Base-by-base conservation (phyloP, 768 basidiomycete genomes). In the Pulveroboletus sp. region DNA sequence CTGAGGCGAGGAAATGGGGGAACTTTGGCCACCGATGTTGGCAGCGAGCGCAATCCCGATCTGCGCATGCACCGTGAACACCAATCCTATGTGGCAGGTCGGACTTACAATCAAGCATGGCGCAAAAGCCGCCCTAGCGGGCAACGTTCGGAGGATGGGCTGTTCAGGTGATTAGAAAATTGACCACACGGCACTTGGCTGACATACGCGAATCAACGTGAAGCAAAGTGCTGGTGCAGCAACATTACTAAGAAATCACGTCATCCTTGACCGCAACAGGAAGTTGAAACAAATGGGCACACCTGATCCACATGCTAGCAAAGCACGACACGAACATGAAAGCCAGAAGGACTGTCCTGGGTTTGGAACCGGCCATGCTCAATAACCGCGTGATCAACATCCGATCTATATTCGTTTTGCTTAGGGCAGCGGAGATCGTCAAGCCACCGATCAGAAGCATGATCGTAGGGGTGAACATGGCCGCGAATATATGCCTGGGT, bases 231-330 rank as follows among this genome's bases (percentile, higher is more conserved):
- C 96, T 10, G 95, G 94, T 16, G 96, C 96, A 4, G 96, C 95
- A 17, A 99, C 96, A 63, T 99, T 98, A 69, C 91, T 89, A 45
- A 47, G 30, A 49, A 44, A 31, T 31, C 5, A 22, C 45, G 53
- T 41, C 55, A 55, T 26, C 37, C 34, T 36, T 85, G 27, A 29
- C 12, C 27, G 6, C 12, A 29, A 31, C 7, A 31, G 14, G 11
- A 13, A 31, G 6, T 14, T 14, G 37, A 26, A 16, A 24, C n/a
- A 34, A 23, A 6, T 10, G n/a, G 43, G 55, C 69, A 38, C 47
- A 86, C 87, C 88, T 93, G 61, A 99, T 98, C 96, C 93, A 98
- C 95, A 98, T 99, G 68, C 90, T 93, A 4, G 94, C 93, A 64
- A 99, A 99, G 63, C 93, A 97, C 2, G 93, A 88, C 16, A 99